Evolutionary conservation across 441 rosid species (phyloP), one percentile per base, ranked within the genome.

Genomic region (Pelargonium myrrhifolium): DNA sequence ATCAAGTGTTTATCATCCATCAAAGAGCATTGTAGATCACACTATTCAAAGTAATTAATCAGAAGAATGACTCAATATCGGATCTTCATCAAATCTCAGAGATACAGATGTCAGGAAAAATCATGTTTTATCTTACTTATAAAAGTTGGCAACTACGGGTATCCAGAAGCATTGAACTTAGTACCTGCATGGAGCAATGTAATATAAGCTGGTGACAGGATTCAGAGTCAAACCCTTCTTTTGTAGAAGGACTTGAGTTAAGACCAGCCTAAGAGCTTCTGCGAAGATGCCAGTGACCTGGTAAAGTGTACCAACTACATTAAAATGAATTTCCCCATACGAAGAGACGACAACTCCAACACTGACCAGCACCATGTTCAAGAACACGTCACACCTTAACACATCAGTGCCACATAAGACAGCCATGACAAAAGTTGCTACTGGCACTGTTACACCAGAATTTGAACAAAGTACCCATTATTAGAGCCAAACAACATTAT

Each of bases 271-370:
- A 67, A 94, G 96, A 74, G 99, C 96, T 84, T 94, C 97, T 58
- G 99, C 98, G 81, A 94, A 82, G 71, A 94, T 94, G 86, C 97
- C 98, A 0, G 97, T 92, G 43, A 92, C 98, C 82, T 94, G 99
- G 81, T 88, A 94, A 78, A 92, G 79, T 65, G 98, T 94, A 75
- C 99, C 99, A 68, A 92, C 84, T 71, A 89, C 74, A 74, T 94
- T 89, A 81, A 94, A 94, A 86, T 94, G 91, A 78, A 94, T 92
- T 87, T 94, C 98, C 75, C 98, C 98, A 62, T 94, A 94, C 0
- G 99, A 94, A 69, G 99, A 92, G 75, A 94, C 40, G 80, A 94
- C 98, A 75, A 94, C 99, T 72, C 99, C 97, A 70, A 92, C 87
- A 81, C 99, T 94, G 91, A 94, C 89, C 84, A 94, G 87, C 88